Base-by-base conservation (phyloP, 2,329 filamentous ascomycete species). In the Cytospora piceae region DNA sequence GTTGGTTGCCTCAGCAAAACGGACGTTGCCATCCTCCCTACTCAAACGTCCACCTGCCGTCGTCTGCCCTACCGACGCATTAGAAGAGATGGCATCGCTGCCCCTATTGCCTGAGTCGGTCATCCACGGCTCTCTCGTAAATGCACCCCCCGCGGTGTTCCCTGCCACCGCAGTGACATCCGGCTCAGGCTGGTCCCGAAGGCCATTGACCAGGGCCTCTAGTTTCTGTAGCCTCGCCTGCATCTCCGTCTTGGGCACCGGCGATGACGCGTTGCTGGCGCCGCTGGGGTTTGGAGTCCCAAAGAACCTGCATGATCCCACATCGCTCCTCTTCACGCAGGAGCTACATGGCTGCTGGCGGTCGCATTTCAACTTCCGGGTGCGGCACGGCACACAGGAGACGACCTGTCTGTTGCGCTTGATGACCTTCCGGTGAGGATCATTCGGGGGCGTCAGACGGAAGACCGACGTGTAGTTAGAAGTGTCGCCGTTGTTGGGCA, bases 301-400 rank as follows among this genome's bases (percentile, higher is more conserved):
- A 9, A 73, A 72, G 62, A 79, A 80, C 29, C 69, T 72, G 63
- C 79, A 81, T 3, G 65, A 49, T 4, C 66, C 66, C 5, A 67
- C 71, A n/a, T 78, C 74, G 20, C 77, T 76, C 42, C 79, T 75
- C 70, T 76, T 78, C 59, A 71, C 70, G 67, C 80, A 82, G 8
- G 76, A 74, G 27, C 75, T 73, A 67, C 80, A 82, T 32, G 70
- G 79, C 51, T 75, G 76, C 60, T 72, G 73, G 17, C 79, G 75
- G 67, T 81, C 79, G 67, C 80, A 82, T 63, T 76, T 77, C 9
- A 78, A 74, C 71, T 82, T 82, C 65, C 80, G 78, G 24, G 71
- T 72, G 67, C 80, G 79, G 65, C 80, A 82, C 53, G 74, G 71
- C 2, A 73, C 72, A 70, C 79, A 81, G 6, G 80, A 81, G 24